Evolutionary conservation across 1,284 basidiomycete genomes (phyloP).

Genomic region (Tilletia indica): DNA sequence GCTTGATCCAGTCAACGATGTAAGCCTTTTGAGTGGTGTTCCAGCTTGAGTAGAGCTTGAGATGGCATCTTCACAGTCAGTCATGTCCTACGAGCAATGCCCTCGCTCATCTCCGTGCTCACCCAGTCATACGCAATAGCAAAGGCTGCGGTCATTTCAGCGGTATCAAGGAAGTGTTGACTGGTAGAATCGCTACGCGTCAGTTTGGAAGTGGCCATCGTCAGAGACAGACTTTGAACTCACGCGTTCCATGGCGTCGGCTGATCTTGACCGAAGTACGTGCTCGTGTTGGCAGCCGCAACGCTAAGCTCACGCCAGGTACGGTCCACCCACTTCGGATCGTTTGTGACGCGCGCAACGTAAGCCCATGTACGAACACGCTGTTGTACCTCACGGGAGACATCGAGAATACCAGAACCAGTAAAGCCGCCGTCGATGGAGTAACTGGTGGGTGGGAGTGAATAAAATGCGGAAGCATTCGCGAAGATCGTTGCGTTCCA

Average conservation of each 20-base stretch:
- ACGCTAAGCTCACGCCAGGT: conserved; percentile 72
- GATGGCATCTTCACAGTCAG: too few species aligned
- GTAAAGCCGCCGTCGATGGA: conserved; percentile 65
- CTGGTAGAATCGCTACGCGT: too few species aligned
- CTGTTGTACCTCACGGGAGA: conserved; percentile 82
- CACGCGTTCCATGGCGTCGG: conserved; percentile 72
- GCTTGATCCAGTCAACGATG: conserved; percentile 74
- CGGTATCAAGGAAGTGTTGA: conserved; percentile 87
- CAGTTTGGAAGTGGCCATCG: too few species aligned
- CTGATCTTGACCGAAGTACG: conserved; percentile 65
- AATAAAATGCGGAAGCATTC: conserved; percentile 76
- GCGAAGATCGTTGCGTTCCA: conserved; percentile 90
- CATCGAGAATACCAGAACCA: conserved; percentile 86
- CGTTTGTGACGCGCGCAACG: conserved; percentile 82
- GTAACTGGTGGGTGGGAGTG: conserved; percentile 67
- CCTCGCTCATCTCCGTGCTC: not conserved
- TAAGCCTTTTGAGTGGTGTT: conserved; percentile 68
- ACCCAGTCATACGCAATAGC: conserved; percentile 85
- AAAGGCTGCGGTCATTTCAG: conserved; percentile 68
- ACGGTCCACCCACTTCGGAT: conserved; percentile 84
- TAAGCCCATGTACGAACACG: conserved; percentile 90
- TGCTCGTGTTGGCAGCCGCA: conserved; percentile 52
- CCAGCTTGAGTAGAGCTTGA: conserved; percentile 75
- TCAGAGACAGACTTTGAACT: too few species aligned
- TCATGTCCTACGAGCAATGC: too few species aligned